A percentile compares a stretch with the other conserved stretches of the same genome.
phyloP scores from a whole-genome alignment of 2,329 filamentous ascomycete genomes.

The Apiospora phragmitis region DNA sequence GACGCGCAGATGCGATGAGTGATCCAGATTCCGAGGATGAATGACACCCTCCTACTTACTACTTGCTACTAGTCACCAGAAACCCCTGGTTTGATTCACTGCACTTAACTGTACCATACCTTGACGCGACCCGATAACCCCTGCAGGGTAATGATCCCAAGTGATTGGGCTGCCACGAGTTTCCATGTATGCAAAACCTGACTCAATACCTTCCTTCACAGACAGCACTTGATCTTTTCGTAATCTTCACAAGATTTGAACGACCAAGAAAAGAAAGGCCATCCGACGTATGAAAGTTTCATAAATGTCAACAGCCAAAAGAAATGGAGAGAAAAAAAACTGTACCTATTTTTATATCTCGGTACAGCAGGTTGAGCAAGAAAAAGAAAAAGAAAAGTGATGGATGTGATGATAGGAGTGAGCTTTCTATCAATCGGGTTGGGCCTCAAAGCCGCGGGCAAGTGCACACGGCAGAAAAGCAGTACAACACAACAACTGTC shows the following conservation, averaged over 20 bases:
- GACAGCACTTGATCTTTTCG: not conserved
- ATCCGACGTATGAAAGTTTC: not conserved
- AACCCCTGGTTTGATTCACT: slow-evolving; percentile 5
- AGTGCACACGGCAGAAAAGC: not conserved
- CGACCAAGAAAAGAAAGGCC: not conserved
- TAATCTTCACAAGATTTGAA: not conserved
- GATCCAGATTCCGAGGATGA: not conserved
- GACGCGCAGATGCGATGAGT: not conserved
- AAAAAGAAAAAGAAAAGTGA: not conserved
- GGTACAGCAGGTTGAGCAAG: not conserved
- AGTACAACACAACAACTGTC: not conserved
- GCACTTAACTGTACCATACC: slow-evolving; percentile 1
- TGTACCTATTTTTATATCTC: not conserved
- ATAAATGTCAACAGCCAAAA: not conserved
- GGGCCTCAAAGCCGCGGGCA: not conserved
- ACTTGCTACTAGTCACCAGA: not conserved
- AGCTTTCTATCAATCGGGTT: not conserved
- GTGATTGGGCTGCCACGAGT: not conserved
- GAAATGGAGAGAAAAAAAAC: not conserved
- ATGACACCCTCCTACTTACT: not conserved
- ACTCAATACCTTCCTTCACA: not conserved
- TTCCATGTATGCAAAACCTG: not conserved
- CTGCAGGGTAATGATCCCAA: not conserved
- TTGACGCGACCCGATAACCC: not conserved
- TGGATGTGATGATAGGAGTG: not conserved